phyloP scores from a whole-genome alignment of 345 rosid genomes.

The Aquilaria yunnanensis region DNA sequence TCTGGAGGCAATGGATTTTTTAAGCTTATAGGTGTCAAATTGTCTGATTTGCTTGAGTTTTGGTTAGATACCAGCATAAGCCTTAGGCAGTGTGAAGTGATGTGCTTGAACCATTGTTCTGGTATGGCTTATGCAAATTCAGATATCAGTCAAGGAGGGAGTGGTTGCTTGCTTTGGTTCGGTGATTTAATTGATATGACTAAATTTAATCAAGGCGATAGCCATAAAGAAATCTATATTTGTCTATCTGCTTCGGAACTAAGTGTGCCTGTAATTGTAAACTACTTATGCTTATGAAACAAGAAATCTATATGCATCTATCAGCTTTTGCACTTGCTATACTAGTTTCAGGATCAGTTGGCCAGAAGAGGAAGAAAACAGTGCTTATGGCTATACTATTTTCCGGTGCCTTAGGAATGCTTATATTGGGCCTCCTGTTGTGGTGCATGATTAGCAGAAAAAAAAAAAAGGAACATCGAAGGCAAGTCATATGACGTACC shows the following conservation, averaged over 20 bases:
- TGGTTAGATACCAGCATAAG: slow-evolving; percentile 9
- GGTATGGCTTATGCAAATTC: slow-evolving; percentile 20
- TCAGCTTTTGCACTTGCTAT: too few species aligned
- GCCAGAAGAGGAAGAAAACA: too few species aligned
- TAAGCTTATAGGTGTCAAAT: slow-evolving; percentile 11
- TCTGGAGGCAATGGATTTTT: slow-evolving; percentile 14
- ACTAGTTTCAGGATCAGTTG: too few species aligned
- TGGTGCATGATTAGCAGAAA: too few species aligned
- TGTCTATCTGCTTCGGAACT: slow-evolving; percentile 17
- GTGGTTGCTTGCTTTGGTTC: slow-evolving; percentile 22
- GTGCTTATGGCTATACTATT: too few species aligned
- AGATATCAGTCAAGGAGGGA: slow-evolving; percentile 12
- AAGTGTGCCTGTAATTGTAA: neutral
- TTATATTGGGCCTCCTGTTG: too few species aligned
- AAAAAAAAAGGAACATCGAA: too few species aligned
- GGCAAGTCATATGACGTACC: too few species aligned
- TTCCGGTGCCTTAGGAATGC: too few species aligned
- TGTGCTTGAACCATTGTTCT: slow-evolving; percentile 24
- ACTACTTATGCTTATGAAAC: too few species aligned
- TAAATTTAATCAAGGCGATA: neutral
- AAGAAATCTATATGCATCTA: too few species aligned
- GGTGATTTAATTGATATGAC: slow-evolving; percentile 18
- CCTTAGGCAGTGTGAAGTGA: slow-evolving; percentile 15
- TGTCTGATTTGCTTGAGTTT: slow-evolving; percentile 14
- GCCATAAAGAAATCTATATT: slow-evolving; percentile 8